phyloP scores from a whole-genome alignment of 2,329 filamentous ascomycete species.

The Colletotrichum graminicola region DNA sequence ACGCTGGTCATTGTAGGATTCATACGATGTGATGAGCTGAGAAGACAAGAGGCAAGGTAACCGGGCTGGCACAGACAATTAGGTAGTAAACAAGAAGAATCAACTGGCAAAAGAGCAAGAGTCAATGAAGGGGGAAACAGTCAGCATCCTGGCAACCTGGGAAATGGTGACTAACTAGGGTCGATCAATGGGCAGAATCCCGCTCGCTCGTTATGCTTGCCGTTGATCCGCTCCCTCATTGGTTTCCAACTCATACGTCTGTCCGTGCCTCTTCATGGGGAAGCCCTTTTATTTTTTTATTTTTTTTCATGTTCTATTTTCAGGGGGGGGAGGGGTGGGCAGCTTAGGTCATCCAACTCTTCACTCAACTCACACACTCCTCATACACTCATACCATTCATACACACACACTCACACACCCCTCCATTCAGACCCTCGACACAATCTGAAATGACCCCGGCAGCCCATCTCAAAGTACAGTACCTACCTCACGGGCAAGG shows the following conservation, averaged over 20 bases:
- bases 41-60: background rate
- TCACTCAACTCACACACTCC: background rate
- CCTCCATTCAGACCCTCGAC: background rate
- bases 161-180: constrained; percentile 1
- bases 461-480: background rate
- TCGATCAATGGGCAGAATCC: constrained; percentile 12
- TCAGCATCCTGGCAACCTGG: background rate
- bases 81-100: background rate
- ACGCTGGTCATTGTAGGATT: background rate
- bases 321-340: background rate
- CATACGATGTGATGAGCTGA: background rate
- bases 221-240: constrained; percentile 33
- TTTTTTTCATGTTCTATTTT: background rate
- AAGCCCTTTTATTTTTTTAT: background rate
- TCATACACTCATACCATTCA: background rate
- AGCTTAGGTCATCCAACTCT: background rate
- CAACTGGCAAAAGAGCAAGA: background rate
- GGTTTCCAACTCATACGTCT: constrained; percentile 22
- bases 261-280: constrained; percentile 14
- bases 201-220: constrained; percentile 28
- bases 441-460: constrained; percentile 3
- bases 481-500: constrained; percentile 14
- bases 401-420: background rate
- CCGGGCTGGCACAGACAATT: background rate
- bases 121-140: constrained; percentile 2